Percentiles rank a stretch among this genome's conserved stretches.
phyloP scores from a whole-genome alignment of 163 green algal genomes.

The Scenedesmus sp. region DNA sequence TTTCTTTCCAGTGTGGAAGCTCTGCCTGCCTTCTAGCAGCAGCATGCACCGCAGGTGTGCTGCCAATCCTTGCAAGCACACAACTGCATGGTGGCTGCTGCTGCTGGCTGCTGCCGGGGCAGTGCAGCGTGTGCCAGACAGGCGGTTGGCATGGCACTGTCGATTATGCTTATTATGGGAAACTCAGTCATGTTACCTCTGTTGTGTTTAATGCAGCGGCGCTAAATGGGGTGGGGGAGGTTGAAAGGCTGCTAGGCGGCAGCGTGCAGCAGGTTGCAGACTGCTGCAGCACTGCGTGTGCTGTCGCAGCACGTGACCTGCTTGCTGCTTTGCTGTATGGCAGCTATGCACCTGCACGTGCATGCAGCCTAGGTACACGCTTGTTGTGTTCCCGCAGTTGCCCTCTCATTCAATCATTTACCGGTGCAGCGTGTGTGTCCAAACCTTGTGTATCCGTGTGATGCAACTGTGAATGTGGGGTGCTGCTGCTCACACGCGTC shows the following conservation, averaged over 20 bases:
- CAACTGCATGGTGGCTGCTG: not conserved
- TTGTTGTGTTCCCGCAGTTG: not conserved
- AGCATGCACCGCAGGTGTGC: not conserved
- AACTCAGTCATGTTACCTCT: not conserved
- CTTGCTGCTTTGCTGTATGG: not conserved
- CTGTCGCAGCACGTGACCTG: not conserved
- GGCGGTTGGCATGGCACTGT: not conserved
- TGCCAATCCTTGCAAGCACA: not conserved
- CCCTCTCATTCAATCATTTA: not conserved
- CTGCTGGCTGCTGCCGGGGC: not conserved
- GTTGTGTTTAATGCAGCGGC: not conserved
- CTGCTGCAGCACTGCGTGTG: not conserved
- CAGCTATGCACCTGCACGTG: not conserved
- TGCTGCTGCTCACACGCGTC: not conserved
- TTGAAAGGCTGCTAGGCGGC: not conserved
- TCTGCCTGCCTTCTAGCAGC: not conserved
- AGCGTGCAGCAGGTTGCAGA: not conserved
- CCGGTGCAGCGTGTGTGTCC: not conserved
- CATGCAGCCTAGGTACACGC: not conserved
- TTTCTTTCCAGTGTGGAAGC: not conserved
- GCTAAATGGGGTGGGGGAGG: not conserved
- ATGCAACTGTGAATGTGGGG: not conserved
- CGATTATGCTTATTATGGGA: not conserved
- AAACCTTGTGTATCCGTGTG: not conserved
- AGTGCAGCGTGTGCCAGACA: not conserved